Base-by-base conservation (phyloP, 139 green algal genomes). In the Coelastrella sp. region DNA sequence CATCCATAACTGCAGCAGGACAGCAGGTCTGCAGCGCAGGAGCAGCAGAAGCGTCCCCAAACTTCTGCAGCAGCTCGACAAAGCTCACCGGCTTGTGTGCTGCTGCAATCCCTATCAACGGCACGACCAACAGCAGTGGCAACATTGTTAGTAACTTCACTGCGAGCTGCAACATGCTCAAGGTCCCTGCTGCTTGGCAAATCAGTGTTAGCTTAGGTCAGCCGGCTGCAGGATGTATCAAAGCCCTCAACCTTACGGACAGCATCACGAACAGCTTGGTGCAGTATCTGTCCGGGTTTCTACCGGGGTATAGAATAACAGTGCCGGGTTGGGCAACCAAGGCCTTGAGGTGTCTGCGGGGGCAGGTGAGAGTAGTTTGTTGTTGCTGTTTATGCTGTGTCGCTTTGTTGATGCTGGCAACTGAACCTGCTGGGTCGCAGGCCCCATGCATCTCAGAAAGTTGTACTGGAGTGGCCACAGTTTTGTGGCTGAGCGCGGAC, bases 291-390 rank as follows among this genome's bases (percentile, higher is more conserved):
- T 56, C 60, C 3, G 32, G 54, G 16, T 57, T 87, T 47, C 14
- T 87, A 32, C 82, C 82, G 47, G 82, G 82, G n/a, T 79, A 60
- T 19, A 47, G 17, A 20, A 23, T 87, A 5, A 87, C 32, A 10
- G 8, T 87, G 82, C 58, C 80, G 7, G 22, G 23, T 16, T 86
- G 60, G 82, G n/a, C 54, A 3, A 19, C 60, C 22, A 64, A 16
- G 13, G 6, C 82, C 3, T 13, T 87, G 32, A 78, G 16, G 13
- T 87, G 82, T 57, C 54, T 32, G 16, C 22, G 65, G 4, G 65
- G 13, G 4, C 82, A 87, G 82, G 82, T 87, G 23, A 65, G 82
- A 47, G 32, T 47, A 47, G 32, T 47, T 47, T 47, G 32, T 47
- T 47, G 32, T 47, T 47, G 32, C 32, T 47, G 32, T 1, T 47